Percentiles rank a stretch among this genome's conserved stretches.
Conservation (phyloP, 208 protist genomes). For the Acanthamoeba pearcei region DNA sequence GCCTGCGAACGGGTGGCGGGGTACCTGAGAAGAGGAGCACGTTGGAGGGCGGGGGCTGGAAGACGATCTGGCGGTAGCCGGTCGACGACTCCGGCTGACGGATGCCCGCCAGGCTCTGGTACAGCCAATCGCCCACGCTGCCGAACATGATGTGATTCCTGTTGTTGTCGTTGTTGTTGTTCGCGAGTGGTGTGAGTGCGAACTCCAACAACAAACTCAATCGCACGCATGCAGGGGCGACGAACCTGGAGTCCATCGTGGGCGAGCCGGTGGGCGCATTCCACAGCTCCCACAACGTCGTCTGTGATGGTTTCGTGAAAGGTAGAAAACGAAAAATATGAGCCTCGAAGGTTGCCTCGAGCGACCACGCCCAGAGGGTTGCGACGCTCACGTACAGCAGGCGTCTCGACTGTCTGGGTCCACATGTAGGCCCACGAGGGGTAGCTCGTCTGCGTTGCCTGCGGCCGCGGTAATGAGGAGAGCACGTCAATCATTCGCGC, state of each 20-base stretch:
- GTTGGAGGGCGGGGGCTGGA: background rate
- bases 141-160: conserved; percentile 51
- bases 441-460: conserved; percentile 49
- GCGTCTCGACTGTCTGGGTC: conserved; percentile 55
- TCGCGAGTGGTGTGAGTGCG: background rate
- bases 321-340: background rate
- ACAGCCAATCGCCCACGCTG: conserved; percentile 24
- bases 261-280: background rate
- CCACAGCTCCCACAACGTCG: conserved; percentile 9
- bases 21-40: background rate
- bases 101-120: background rate
- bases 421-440: conserved; percentile 77
- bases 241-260: conserved; percentile 13
- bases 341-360: background rate
- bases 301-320: background rate
- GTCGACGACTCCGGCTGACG: background rate
- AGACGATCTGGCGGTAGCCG: background rate
- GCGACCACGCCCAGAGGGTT: too few species aligned
- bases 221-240: background rate
- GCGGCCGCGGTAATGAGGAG: background rate
- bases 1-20: background rate
- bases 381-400: background rate
- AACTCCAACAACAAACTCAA: background rate
- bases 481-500: background rate
- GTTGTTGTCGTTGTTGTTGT: background rate